Percentiles rank a stretch among this genome's conserved stretches.
Evolutionary conservation across 2,329 filamentous ascomycete genomes (phyloP).

Genomic region (Fusarium ambrosium): DNA sequence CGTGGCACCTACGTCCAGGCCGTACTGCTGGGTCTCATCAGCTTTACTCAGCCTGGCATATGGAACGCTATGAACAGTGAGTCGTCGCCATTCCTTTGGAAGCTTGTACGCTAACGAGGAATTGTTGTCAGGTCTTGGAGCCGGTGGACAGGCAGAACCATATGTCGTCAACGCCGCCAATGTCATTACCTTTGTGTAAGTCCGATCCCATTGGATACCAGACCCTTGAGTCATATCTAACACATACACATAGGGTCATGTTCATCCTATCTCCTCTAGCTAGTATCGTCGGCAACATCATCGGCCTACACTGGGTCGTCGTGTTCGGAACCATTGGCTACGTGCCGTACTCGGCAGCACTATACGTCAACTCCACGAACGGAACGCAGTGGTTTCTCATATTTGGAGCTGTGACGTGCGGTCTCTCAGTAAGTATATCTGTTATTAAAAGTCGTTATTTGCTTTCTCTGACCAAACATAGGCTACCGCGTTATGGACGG

Average conservation of each 20-base stretch:
- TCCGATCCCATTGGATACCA: background rate
- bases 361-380: background rate
- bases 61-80: background rate
- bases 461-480: no score
- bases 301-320: constrained; percentile 4
- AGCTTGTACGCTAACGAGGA: no score
- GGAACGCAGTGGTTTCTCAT: constrained; percentile 1
- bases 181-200: background rate
- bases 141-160: background rate
- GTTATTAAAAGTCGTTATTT: no score
- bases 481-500: background rate
- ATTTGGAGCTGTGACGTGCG: background rate
- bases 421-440: background rate
- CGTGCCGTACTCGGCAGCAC: constrained; percentile 2
- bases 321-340: constrained; percentile 8
- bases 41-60: background rate
- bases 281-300: constrained; percentile 5
- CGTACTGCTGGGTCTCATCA: background rate
- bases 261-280: background rate
- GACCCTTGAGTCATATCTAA: background rate
- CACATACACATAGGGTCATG: background rate
- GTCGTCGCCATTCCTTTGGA: no score
- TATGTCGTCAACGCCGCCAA: constrained; percentile 1
- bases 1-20: background rate
- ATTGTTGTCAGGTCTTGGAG: background rate